Conservation (phyloP, 169 alveolate species). For the Ichthyophthirius multifiliis region DNA sequence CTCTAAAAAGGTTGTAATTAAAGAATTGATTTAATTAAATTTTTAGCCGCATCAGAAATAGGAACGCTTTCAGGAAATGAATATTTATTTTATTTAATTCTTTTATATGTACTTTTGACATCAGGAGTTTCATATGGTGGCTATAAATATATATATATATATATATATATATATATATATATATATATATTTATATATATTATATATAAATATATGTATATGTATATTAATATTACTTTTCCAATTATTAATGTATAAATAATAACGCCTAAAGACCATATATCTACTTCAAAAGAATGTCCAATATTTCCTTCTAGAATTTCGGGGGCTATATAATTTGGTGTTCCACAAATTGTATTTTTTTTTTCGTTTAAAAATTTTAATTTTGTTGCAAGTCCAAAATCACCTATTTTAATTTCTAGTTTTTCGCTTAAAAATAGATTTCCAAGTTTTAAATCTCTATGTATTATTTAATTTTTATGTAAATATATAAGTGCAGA, state of each 20-base stretch:
- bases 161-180: no score
- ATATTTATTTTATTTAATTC: slow-evolving; percentile 57
- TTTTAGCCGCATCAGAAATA: slow-evolving; percentile 54
- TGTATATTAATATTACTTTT: slow-evolving; percentile 45
- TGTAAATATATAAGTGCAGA: slow-evolving; percentile 46
- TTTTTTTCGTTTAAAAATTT: slow-evolving; percentile 53
- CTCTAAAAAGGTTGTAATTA: slow-evolving; percentile 68
- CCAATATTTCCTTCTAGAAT: slow-evolving; percentile 53
- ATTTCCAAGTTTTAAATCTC: slow-evolving; percentile 80
- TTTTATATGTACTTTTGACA: slow-evolving; percentile 57
- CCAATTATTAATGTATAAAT: slow-evolving; percentile 54
- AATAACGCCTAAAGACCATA: slow-evolving; percentile 63
- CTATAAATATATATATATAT: no score
- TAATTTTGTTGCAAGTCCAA: slow-evolving; percentile 76
- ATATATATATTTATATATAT: no score
- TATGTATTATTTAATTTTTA: slow-evolving; percentile 34
- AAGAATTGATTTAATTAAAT: slow-evolving; percentile 56
- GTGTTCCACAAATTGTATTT: slow-evolving; percentile 68
- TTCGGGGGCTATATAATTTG: slow-evolving; percentile 72
- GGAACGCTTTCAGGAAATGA: slow-evolving; percentile 52
- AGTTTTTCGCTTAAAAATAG: slow-evolving; percentile 71
- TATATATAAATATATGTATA: not conserved
- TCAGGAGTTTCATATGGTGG: slow-evolving; percentile 45
- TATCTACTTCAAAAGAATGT: slow-evolving; percentile 64
- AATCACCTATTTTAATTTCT: slow-evolving; percentile 84